Percentiles rank a stretch among this genome's conserved stretches.
phyloP scores from a whole-genome alignment of 495 filamentous ascomycete species.

The Talaromyces ruber region DNA sequence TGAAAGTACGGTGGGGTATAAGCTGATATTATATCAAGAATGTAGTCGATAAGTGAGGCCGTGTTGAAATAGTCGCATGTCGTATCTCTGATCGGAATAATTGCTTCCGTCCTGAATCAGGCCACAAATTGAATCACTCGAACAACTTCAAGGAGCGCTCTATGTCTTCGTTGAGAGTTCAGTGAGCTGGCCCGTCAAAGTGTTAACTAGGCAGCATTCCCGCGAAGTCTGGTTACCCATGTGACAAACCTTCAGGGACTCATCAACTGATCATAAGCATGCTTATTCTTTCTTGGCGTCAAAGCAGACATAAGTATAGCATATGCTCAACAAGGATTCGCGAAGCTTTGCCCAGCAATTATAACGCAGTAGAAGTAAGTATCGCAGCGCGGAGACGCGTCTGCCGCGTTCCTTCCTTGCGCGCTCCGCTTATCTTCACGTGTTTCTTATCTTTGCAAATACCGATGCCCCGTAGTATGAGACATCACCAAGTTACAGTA shows the following conservation, averaged over 20 bases:
- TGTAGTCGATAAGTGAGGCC: neutral
- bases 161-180: neutral
- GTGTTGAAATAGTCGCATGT: neutral
- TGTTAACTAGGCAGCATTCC: neutral
- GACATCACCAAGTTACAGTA: neutral
- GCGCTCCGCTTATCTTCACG: neutral
- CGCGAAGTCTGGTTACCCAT: neutral
- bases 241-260: neutral
- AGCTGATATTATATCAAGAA: neutral
- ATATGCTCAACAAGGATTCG: neutral
- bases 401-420: neutral
- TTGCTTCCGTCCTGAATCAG: neutral
- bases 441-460: slow-evolving; percentile 1
- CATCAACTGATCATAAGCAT: neutral
- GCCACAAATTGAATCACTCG: neutral
- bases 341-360: neutral
- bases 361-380: too few species aligned
- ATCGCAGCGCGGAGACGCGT: neutral
- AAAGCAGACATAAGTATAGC: neutral
- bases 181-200: neutral
- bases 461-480: too few species aligned
- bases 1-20: neutral
- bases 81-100: neutral
- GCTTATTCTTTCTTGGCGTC: neutral
- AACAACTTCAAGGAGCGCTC: neutral